Percentiles rank a stretch among this genome's conserved stretches.
These are phyloP conservation scores for Tricholoma sp. DNA, from an alignment of 768 basidiomycete species.

Conservation along the genomic window DNA sequence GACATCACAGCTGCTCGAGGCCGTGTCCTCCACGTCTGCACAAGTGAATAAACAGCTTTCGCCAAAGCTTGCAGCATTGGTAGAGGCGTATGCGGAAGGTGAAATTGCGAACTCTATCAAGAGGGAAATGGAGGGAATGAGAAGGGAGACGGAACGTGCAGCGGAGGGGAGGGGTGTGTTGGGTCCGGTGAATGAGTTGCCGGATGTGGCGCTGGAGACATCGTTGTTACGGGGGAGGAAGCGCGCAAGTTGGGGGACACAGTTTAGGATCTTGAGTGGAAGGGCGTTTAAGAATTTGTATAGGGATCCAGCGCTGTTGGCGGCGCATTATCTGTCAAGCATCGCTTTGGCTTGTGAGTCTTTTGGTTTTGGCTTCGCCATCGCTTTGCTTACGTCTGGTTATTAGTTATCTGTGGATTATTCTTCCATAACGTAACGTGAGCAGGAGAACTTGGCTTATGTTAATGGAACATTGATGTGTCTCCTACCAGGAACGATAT, in stretches of 20 bases:
- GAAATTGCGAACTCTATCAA: slow-evolving; percentile 57
- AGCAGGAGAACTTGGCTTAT: slow-evolving; percentile 15
- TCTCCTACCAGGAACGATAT: slow-evolving; percentile 68
- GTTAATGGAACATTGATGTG: neutral
- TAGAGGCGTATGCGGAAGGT: slow-evolving; percentile 66
- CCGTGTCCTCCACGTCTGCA: slow-evolving; percentile 32
- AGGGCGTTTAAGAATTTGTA: slow-evolving; percentile 98
- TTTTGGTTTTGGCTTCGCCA: neutral
- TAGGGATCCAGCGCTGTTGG: slow-evolving; percentile 86
- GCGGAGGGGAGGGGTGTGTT: slow-evolving; percentile 23
- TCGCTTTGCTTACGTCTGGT: slow-evolving; percentile 3
- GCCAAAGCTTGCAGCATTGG: slow-evolving; percentile 64
- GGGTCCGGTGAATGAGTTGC: slow-evolving; percentile 38
- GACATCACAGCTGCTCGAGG: slow-evolving; percentile 68
- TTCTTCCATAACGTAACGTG: slow-evolving; percentile 87
- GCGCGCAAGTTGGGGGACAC: slow-evolving; percentile 82
- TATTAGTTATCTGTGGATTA: slow-evolving; percentile 80
- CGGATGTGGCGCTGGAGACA: slow-evolving; percentile 68
- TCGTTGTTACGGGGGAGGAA: slow-evolving; percentile 63
- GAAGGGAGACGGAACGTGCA: slow-evolving; percentile 26
- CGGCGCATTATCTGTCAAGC: slow-evolving; percentile 85
- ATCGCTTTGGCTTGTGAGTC: slow-evolving; percentile 77
- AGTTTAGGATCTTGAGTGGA: slow-evolving; percentile 92
- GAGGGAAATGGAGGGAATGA: slow-evolving; percentile 52
- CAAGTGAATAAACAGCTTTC: slow-evolving; percentile 32